phyloP scores from a whole-genome alignment of 345 rosid genomes.

The Eucalyptus caleyi region DNA sequence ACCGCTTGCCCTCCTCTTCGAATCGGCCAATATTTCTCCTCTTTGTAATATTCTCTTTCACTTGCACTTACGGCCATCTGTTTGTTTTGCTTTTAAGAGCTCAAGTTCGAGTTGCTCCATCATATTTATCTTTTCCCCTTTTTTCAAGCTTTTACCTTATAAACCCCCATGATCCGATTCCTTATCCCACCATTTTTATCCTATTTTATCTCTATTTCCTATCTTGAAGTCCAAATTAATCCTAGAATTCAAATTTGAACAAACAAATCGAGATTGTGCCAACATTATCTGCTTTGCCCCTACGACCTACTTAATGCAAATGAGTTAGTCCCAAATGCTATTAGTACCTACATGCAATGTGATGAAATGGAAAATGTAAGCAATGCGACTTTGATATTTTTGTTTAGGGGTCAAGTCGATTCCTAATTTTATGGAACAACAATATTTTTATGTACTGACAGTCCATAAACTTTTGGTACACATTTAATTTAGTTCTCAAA shows the following conservation, averaged over 20 bases:
- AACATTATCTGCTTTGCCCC: neutral
- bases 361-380: neutral
- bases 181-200: neutral
- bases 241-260: neutral
- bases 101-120: neutral
- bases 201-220: neutral
- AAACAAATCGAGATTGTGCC: neutral
- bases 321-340: neutral
- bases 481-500: too few species aligned
- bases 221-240: neutral
- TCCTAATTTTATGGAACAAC: neutral
- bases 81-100: neutral
- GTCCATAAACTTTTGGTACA: neutral
- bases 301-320: neutral
- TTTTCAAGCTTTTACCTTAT: neutral
- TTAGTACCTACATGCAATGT: neutral
- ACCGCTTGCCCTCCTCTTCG: too few species aligned
- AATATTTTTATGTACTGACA: neutral
- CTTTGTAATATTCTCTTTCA: neutral
- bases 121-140: neutral
- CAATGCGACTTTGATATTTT: neutral
- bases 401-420: neutral
- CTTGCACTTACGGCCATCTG: neutral
- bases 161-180: neutral
- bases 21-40: neutral